phyloP scores from a whole-genome alignment of 176 grass and related monocot species.

The Musa itinerans region DNA sequence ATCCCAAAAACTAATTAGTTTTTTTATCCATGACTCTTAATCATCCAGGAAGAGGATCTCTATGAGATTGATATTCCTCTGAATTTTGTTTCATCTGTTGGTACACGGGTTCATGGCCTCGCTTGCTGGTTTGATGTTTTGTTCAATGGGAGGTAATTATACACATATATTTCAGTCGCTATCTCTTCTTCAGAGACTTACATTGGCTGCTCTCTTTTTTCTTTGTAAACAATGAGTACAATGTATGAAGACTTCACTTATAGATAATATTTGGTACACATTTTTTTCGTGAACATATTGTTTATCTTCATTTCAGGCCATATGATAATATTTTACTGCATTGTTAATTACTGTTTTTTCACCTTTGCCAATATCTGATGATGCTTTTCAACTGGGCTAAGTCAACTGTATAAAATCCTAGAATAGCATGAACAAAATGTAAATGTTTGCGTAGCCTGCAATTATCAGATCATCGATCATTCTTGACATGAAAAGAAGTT shows the following conservation, averaged over 20 bases:
- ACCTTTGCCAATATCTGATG: background rate
- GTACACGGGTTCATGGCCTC: constrained; percentile 92
- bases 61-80: constrained; percentile 94
- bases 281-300: background rate
- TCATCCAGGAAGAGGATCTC: constrained; percentile 88
- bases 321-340: too few relatives aligned
- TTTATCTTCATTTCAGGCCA: too few relatives aligned
- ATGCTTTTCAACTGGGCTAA: too few relatives aligned
- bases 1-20: too few relatives aligned
- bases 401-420: too few relatives aligned
- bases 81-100: constrained; percentile 67
- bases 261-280: background rate
- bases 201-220: too few relatives aligned
- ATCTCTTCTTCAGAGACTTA: background rate
- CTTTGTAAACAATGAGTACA: background rate
- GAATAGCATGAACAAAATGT: too few relatives aligned
- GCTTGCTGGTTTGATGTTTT: constrained; percentile 99
- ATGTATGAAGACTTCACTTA: too few relatives aligned
- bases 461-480: too few relatives aligned
- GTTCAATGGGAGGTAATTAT: constrained; percentile 73
- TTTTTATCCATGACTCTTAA: background rate
- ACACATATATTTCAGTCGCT: background rate
- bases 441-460: too few relatives aligned
- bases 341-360: background rate
- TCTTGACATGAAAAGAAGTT: too few relatives aligned